phyloP scores from a whole-genome alignment of 2,329 filamentous ascomycete genomes.

The Monosporascus cannonballus region DNA sequence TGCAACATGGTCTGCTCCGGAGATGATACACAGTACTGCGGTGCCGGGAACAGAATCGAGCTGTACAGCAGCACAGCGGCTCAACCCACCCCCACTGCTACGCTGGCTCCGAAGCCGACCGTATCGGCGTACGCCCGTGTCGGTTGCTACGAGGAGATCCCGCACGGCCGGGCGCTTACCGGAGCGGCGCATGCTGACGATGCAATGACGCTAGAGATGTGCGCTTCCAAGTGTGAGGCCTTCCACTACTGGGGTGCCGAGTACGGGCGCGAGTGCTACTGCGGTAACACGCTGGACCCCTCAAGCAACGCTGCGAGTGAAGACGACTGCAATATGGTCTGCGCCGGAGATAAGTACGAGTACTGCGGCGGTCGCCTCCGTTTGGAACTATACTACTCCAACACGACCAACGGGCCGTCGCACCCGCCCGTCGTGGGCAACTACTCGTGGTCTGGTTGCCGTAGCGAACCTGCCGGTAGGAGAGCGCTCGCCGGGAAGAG shows the following conservation, averaged over 20 bases:
- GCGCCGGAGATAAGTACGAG: constrained; percentile 28
- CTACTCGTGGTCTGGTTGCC: constrained; percentile 30
- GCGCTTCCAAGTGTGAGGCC: constrained; percentile 28
- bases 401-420: constrained; percentile 2
- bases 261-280: constrained; percentile 35
- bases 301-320: constrained; percentile 26
- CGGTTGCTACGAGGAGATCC: constrained; percentile 35
- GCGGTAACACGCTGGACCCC: constrained; percentile 29
- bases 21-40: constrained; percentile 35
- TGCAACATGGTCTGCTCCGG: constrained; percentile 37
- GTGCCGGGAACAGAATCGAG: constrained; percentile 36
- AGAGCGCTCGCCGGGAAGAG: constrained; percentile 24
- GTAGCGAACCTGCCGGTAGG: constrained; percentile 26
- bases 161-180: constrained; percentile 29
- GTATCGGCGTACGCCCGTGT: constrained; percentile 30
- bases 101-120: constrained; percentile 26
- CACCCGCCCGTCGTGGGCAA: constrained; percentile 2
- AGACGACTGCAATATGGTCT: constrained; percentile 32
- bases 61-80: constrained; percentile 36
- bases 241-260: constrained; percentile 33
- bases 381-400: constrained; percentile 18
- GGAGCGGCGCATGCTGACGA: constrained; percentile 26
- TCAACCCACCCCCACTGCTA: constrained; percentile 27
- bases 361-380: constrained; percentile 27
- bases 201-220: constrained; percentile 32